These are phyloP conservation scores for Cryphonectria naterciae DNA, from an alignment of 2,329 filamentous ascomycete species.

Conservation along the genomic window DNA sequence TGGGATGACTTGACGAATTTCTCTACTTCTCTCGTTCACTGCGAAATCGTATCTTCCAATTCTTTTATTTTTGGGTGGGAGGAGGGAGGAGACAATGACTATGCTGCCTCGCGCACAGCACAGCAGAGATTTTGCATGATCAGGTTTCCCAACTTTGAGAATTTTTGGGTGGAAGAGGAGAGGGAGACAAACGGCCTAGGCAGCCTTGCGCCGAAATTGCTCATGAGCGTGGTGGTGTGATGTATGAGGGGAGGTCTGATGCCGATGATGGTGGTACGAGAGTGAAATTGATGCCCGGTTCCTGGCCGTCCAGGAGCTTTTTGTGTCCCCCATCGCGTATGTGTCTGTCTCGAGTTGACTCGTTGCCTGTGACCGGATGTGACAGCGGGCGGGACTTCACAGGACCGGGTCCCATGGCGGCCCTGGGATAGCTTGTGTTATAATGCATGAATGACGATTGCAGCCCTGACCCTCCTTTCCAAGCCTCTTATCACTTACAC, in stretches of 20 bases:
- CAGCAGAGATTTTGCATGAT: constrained; percentile 11
- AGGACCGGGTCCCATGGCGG: background rate
- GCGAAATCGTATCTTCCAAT: constrained; percentile 18
- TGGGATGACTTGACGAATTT: constrained; percentile 30
- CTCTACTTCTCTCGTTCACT: constrained; percentile 24
- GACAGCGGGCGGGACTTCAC: background rate
- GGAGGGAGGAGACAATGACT: background rate
- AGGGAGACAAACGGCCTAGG: background rate
- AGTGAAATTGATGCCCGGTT: constrained; percentile 5
- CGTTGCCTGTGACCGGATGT: background rate
- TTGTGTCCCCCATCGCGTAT: background rate
- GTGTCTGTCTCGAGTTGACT: background rate
- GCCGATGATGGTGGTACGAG: constrained; percentile 12
- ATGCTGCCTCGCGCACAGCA: constrained; percentile 6
- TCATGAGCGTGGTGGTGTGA: background rate
- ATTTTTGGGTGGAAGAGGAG: background rate
- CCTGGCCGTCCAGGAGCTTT: background rate
- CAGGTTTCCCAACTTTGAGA: background rate
- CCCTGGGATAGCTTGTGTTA: background rate
- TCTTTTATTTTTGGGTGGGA: background rate
- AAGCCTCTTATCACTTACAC: background rate
- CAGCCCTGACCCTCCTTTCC: background rate
- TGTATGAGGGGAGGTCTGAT: background rate
- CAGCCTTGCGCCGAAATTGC: constrained; percentile 4
- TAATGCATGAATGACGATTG: background rate